Evolutionary conservation across 495 filamentous ascomycete genomes (phyloP), one percentile per base, ranked within the genome.

Genomic region (Letharia columbiana): DNA sequence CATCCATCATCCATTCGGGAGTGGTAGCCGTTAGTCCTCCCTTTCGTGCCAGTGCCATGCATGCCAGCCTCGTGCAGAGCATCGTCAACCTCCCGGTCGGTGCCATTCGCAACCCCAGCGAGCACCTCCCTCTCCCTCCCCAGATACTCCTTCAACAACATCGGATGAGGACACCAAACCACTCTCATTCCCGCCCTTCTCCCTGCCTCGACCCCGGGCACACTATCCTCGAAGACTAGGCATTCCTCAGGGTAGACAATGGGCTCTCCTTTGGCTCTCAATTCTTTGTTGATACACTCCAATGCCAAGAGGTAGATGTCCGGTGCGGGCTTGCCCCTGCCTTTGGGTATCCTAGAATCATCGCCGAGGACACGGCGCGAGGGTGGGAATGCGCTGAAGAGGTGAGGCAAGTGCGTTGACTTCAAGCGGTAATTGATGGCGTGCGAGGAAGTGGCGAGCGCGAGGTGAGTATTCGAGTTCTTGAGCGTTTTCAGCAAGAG

Each of bases 301-400:
- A 99, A 77, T 0, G 95, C 95, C 1, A 98, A 75, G 18, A 95
- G 77, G 73, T 94, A 99, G 71, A 99, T 99, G 75, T 99, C 95
- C 11, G 94, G 94, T 6, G 91, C 81, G 0, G 94, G 94, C 75
- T 99, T 99, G 18, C 94, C 95, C 15, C 90, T 78, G 0, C 94
- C 94, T 35, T 81, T 75, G 3, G 84, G 79, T 67, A 98, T 92
- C 39, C 95, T 83, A 4, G 80, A 75, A 72, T 99, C 95, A 73
- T 99, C 95, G 9, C 94, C 94, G 4, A 93, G 76, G 1, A 99
- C 87, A 52, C 85, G 82, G 65, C 89, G 85, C 11, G 84, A 74
- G 0, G 77, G 71, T 18, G 86, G 80, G 74, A 99, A 97, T 5
- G 84, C 79, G 28, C 76, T 71, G 77, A 99, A 96, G 6, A 97